Evolutionary conservation across 441 rosid species (phyloP).

Genomic region (Gossypium davidsonii): DNA sequence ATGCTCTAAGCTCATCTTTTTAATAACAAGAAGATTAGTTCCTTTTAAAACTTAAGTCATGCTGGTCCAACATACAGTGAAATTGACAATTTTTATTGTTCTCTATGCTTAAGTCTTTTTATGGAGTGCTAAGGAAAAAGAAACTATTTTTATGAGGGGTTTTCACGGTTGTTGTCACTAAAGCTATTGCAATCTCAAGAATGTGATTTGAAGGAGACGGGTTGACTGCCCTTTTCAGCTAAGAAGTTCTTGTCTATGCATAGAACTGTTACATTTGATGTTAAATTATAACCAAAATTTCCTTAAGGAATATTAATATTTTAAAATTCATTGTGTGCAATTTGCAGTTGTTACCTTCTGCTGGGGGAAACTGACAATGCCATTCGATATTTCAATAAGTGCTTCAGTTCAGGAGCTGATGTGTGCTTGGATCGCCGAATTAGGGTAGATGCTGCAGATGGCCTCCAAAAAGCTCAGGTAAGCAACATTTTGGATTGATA

Average conservation of each 20-base stretch:
- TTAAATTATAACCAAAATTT: slow-evolving; percentile 10
- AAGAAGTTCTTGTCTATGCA: slow-evolving; percentile 2
- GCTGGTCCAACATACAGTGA: background rate
- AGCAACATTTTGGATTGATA: slow-evolving; percentile 10
- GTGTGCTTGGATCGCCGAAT: slow-evolving; percentile 65
- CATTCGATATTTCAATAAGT: slow-evolving; percentile 37
- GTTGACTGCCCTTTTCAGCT: slow-evolving; percentile 3
- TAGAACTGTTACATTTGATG: slow-evolving; percentile 8
- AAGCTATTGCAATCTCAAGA: background rate
- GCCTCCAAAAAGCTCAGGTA: slow-evolving; percentile 61
- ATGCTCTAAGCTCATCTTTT: background rate
- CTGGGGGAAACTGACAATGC: slow-evolving; percentile 63
- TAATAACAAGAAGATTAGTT: background rate
- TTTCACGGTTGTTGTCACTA: background rate
- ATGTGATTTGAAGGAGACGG: slow-evolving; percentile 2
- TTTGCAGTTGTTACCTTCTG: slow-evolving; percentile 56
- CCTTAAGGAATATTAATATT: background rate
- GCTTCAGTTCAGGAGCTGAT: slow-evolving; percentile 40
- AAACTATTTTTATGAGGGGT: background rate
- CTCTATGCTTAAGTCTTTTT: background rate
- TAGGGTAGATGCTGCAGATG: slow-evolving; percentile 63
- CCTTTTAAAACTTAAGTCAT: background rate
- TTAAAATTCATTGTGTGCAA: slow-evolving; percentile 13
- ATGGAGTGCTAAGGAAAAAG: background rate
- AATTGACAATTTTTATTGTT: background rate